Conservation (phyloP, 1,284 basidiomycete genomes). For the Rhodotorula glutinis region DNA sequence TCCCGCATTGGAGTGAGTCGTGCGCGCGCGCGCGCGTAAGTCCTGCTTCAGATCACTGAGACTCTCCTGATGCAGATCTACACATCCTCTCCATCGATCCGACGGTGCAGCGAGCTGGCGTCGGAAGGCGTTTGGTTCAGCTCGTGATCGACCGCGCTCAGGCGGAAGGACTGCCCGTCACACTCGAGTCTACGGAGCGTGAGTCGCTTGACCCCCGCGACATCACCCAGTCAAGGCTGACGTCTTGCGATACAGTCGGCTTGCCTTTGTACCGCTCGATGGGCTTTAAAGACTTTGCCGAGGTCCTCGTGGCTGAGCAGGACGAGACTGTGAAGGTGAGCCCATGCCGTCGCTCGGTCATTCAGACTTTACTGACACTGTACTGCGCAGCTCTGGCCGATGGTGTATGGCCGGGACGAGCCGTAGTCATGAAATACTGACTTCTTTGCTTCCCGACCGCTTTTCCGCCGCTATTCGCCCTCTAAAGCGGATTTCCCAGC, state of each 20-base stretch:
- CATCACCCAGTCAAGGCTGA: too few relatives aligned
- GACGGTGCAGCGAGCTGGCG: constrained; percentile 4
- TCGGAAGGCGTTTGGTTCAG: constrained; percentile 3
- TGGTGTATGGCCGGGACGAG: too few relatives aligned
- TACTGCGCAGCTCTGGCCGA: too few relatives aligned
- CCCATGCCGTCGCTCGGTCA: too few relatives aligned
- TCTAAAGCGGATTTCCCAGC: too few relatives aligned
- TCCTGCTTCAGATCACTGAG: not conserved
- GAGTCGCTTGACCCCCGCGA: too few relatives aligned
- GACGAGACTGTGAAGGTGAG: constrained; percentile 3
- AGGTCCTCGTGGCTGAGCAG: not conserved
- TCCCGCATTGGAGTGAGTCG: constrained; percentile 12
- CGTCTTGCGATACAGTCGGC: not conserved
- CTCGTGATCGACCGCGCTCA: not conserved
- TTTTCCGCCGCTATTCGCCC: too few relatives aligned
- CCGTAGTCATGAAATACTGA: too few relatives aligned
- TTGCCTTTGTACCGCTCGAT: constrained; percentile 3
- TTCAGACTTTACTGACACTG: too few relatives aligned
- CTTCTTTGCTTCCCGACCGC: too few relatives aligned
- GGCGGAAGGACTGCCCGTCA: not conserved
- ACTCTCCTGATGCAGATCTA: not conserved
- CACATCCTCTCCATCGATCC: constrained; percentile 8
- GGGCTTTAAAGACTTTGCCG: not conserved
- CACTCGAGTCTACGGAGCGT: constrained; percentile 13
- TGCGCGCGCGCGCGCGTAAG: not conserved